Evolutionary conservation across 1,284 basidiomycete genomes (phyloP), one percentile per base, ranked within the genome.

Genomic region (Cryptococcus sp.): DNA sequence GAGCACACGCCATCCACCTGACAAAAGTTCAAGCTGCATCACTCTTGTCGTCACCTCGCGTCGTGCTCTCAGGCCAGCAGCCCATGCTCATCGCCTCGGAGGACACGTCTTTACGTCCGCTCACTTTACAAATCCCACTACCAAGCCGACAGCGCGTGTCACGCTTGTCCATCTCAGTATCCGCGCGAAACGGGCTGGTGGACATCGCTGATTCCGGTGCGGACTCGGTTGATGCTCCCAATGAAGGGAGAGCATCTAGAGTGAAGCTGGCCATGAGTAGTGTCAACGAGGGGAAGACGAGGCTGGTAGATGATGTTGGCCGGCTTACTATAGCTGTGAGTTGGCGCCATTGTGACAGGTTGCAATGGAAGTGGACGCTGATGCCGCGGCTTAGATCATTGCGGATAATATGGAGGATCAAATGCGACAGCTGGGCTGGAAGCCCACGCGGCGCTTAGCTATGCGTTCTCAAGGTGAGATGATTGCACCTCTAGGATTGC

Each of bases 161-260:
- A 1, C 57, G 65, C 38, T 57, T 77, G 31, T 44, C 59, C 5
- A 59, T 77, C 8, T 61, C 64, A 8, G 69, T 76, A 5, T 73
- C 73, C 17, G 47, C 70, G 2, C 60, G 65, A 5, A 70, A 66
- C n/a, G 75, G 75, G 0, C 57, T 70, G 23, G 56, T 77, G 8
- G 74, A 76, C 40, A 72, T 77, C 44, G 69, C 70, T 19, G 75
- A 77, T 58, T 67, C 64, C 45, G 71, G 66, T n/a, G 70, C 64
- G 15, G 64, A 57, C 44, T 65, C 63, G 42, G 50, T 39, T 23
- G 25, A 19, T 35, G 11, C 45, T 16, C 31, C 31, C 2, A 44
- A 57, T 27, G 67, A 67, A 20, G 66, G 56, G 15, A 52, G 69
- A 56, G 53, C 47, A 13, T 39, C 38, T 11, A 53, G 73, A 22